Conservation (phyloP, 2,329 filamentous ascomycete genomes). For the Aspergillus ruber region DNA sequence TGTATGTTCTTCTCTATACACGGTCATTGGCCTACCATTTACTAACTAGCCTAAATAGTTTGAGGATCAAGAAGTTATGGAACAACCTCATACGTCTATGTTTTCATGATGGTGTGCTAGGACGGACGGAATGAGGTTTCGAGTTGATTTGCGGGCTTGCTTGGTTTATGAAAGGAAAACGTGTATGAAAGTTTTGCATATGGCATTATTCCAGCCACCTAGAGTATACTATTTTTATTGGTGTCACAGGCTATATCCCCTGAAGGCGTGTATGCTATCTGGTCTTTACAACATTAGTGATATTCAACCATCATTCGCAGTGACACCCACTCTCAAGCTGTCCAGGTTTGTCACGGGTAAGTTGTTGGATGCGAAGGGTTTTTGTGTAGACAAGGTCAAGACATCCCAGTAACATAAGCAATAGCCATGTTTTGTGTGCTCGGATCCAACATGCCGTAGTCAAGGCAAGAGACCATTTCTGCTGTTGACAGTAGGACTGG, state of each 20-base stretch:
- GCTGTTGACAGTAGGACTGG: no score
- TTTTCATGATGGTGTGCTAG: constrained; percentile 24
- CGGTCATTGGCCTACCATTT: not conserved
- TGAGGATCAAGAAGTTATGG: constrained; percentile 35
- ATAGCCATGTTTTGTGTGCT: no score
- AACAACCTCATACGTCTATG: constrained; percentile 21
- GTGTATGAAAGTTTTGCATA: not conserved
- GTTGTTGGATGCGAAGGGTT: no score
- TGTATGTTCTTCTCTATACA: constrained; percentile 49
- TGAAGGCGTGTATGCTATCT: no score
- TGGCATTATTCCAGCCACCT: not conserved
- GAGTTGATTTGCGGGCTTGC: not conserved
- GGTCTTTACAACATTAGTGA: no score
- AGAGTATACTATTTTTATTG: not conserved
- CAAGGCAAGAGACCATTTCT: no score
- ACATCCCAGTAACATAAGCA: no score
- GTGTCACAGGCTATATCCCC: not conserved
- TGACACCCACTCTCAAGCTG: no score
- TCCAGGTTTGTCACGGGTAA: no score
- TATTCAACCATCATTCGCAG: no score
- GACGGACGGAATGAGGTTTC: not conserved
- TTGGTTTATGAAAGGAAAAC: not conserved
- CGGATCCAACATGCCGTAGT: no score
- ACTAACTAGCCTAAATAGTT: constrained; percentile 28
- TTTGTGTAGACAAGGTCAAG: no score